Conservation (phyloP, 441 rosid genomes). For the Eutrema salsugineum region DNA sequence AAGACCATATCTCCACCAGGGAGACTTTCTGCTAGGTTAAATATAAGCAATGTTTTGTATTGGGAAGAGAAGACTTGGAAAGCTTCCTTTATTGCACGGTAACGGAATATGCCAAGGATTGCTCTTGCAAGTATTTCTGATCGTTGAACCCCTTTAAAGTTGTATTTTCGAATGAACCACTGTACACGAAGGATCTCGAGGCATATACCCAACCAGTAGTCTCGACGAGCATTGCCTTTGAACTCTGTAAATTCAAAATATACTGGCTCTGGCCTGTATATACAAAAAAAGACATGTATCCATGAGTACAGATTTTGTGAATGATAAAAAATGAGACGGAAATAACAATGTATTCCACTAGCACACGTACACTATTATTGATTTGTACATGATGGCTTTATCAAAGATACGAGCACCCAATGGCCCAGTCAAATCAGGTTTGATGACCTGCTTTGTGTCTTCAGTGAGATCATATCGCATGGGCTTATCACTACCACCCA, state of each 20-base stretch:
- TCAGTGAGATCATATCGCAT: slow-evolving; percentile 72
- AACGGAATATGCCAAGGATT: slow-evolving; percentile 65
- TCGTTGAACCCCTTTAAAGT: slow-evolving; percentile 58
- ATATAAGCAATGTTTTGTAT: slow-evolving; percentile 74
- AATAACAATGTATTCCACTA: slow-evolving; percentile 1
- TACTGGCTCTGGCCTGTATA: slow-evolving; percentile 67
- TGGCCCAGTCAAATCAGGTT: slow-evolving; percentile 91
- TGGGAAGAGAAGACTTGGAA: slow-evolving; percentile 71
- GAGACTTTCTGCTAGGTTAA: slow-evolving; percentile 90
- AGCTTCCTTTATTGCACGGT: slow-evolving; percentile 76
- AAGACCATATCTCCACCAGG: slow-evolving; percentile 81
- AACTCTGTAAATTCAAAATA: slow-evolving; percentile 91
- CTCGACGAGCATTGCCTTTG: slow-evolving; percentile 86
- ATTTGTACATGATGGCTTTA: slow-evolving; percentile 94
- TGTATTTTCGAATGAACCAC: slow-evolving; percentile 60
- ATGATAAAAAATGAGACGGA: slow-evolving; percentile 14
- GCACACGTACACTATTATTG: slow-evolving; percentile 61
- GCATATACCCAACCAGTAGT: slow-evolving; percentile 85
- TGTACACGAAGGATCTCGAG: slow-evolving; percentile 75
- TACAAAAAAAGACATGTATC: neutral
- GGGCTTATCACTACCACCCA: slow-evolving; percentile 91
- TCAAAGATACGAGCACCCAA: slow-evolving; percentile 95
- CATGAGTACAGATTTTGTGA: slow-evolving; percentile 3
- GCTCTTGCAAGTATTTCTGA: slow-evolving; percentile 77
- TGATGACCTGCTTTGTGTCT: slow-evolving; percentile 77